A percentile compares a stretch with the other conserved stretches of the same genome.
Evolutionary conservation across 495 filamentous ascomycete species (phyloP).

Genomic region (Xylaria grammica): DNA sequence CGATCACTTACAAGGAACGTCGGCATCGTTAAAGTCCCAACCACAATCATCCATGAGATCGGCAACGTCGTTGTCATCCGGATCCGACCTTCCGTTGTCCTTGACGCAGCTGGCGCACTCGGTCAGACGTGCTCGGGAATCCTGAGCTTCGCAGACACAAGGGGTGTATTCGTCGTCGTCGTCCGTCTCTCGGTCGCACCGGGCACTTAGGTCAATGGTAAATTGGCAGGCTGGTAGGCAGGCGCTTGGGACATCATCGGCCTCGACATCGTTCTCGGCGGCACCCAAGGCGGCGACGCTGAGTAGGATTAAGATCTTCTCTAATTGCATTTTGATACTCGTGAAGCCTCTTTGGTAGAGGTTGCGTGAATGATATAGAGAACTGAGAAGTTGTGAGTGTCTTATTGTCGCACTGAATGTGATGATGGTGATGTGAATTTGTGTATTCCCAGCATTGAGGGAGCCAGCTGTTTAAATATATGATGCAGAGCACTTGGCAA

Average conservation of each 20-base stretch:
- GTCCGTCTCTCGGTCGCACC: slow-evolving; percentile 15
- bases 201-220: slow-evolving; percentile 20
- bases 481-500: not conserved
- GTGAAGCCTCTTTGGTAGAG: not conserved
- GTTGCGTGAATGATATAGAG: not conserved
- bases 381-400: not conserved
- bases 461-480: not conserved
- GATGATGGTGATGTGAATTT: not conserved
- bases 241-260: slow-evolving; percentile 13
- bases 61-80: slow-evolving; percentile 23
- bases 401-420: not conserved
- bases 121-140: slow-evolving; percentile 13
- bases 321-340: slow-evolving; percentile 8
- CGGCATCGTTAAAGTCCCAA: slow-evolving; percentile 18
- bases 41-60: slow-evolving; percentile 24
- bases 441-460: not conserved
- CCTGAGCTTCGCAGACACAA: slow-evolving; percentile 12
- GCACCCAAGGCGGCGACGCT: slow-evolving; percentile 9
- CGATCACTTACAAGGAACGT: slow-evolving; percentile 15
- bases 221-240: slow-evolving; percentile 24
- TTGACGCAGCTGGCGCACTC: slow-evolving; percentile 25
- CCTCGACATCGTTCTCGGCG: slow-evolving; percentile 23
- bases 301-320: slow-evolving; percentile 4
- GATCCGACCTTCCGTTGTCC: slow-evolving; percentile 16
- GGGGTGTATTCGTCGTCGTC: slow-evolving; percentile 15